Evolutionary conservation across 73 alveolate species (phyloP), one percentile per base, ranked within the genome.

Genomic region (Paramecium bursaria): DNA sequence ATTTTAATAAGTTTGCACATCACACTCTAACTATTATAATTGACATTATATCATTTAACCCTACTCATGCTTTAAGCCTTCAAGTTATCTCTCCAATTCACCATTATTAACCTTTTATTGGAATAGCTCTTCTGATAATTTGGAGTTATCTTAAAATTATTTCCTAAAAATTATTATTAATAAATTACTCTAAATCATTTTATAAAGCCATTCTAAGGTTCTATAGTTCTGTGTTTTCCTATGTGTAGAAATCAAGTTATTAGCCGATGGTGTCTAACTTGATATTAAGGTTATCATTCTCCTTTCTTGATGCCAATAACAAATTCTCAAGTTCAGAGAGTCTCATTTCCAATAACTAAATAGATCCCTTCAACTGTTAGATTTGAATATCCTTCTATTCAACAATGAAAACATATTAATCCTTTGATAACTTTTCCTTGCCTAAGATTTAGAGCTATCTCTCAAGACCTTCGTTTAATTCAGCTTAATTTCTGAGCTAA

Each of bases 271-370:
- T 31, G 11, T 67, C 82, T 26, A 39, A 35, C 22, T 57, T 67
- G 5, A 67, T 44, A 35, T 25, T 33, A 2, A 67, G 39, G 44
- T 67, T 67, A 23, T 67, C 82, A 67, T 39, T 67, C 27, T 67
- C 82, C 13, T 67, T 35, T 19, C 22, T 39, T 67, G 33, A 67
- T 15, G 60, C 55, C 22, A 39, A 67, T 1, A 67, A 39, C 21
- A 57, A 21, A 14, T 53, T 67, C 33, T 33, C 19, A 39, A 39
- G 23, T 67, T 67, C 82, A 11, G 33, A n/a, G 13, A 42, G 27
- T 67, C 44, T 67, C 55, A 67, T 67, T 67, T 67, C 82, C 27
- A 39, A 35, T 15, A 67, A 31, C 44, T 67, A 21, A 6, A 35
- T 39, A 67, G 17, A 39, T 3, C 55, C 26, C 21, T 47, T 31